Percentiles rank a stretch among this genome's conserved stretches.
Conservation (phyloP, 2,329 filamentous ascomycete genomes). For the Lojkania enalia region DNA sequence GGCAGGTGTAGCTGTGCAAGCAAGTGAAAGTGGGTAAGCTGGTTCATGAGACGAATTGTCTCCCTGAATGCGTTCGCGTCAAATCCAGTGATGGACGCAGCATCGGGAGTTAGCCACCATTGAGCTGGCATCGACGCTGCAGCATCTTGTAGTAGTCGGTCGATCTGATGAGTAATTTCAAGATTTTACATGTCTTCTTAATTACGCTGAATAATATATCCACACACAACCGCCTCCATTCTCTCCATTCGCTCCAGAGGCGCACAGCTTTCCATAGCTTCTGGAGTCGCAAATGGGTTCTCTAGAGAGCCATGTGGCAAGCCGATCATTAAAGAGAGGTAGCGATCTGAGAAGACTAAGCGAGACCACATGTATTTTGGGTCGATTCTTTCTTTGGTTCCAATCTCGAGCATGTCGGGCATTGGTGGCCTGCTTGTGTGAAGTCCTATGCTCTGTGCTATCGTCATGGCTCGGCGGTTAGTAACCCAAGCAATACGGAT, state of each 20-base stretch:
- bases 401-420: constrained; percentile 12
- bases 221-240: constrained; percentile 36
- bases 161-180: constrained; percentile 27
- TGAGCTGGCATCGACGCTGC: constrained; percentile 20
- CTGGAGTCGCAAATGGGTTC: constrained; percentile 16
- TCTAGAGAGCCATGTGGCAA: constrained; percentile 40
- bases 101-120: constrained; percentile 27
- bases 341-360: constrained; percentile 44
- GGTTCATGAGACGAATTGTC: constrained; percentile 15
- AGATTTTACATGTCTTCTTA: constrained; percentile 32
- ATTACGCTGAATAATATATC: constrained; percentile 47
- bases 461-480: constrained; percentile 43
- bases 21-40: constrained; percentile 21
- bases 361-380: constrained; percentile 45
- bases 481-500: constrained; percentile 47
- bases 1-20: constrained; percentile 22
- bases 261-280: constrained; percentile 17
- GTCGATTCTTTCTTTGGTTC: constrained; percentile 12
- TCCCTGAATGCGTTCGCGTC: constrained; percentile 8
- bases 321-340: constrained; percentile 48
- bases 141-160: constrained; percentile 18
- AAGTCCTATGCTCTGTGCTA: constrained; percentile 50
- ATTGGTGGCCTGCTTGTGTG: constrained; percentile 44
- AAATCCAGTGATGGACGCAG: not conserved
- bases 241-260: constrained; percentile 39